phyloP scores from a whole-genome alignment of 2,329 filamentous ascomycete genomes.

The Aspergillus cejpii region DNA sequence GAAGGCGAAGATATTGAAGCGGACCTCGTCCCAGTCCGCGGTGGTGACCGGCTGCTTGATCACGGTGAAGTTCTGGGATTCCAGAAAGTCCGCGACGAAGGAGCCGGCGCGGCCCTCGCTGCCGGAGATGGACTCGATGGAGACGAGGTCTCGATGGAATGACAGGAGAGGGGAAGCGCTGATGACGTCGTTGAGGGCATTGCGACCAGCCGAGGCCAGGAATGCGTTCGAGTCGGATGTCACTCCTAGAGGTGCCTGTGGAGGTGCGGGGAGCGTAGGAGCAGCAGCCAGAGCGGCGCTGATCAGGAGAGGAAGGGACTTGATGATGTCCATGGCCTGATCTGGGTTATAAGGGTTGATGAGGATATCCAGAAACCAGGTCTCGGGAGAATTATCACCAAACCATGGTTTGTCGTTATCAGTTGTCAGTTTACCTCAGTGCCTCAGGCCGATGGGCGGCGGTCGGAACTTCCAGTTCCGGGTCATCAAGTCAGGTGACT shows the following conservation, averaged over 20 bases:
- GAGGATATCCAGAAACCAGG: too few species aligned
- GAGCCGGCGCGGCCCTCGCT: slow-evolving; percentile 62
- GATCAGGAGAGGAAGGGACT: too few species aligned
- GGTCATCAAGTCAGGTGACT: too few species aligned
- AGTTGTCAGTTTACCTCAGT: too few species aligned
- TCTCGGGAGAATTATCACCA: too few species aligned
- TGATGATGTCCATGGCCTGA: too few species aligned
- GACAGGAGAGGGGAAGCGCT: slow-evolving; percentile 52
- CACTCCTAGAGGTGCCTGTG: slow-evolving; percentile 14
- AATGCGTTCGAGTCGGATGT: slow-evolving; percentile 2
- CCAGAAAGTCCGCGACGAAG: slow-evolving; percentile 63
- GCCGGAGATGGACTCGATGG: slow-evolving; percentile 64
- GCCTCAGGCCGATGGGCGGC: too few species aligned
- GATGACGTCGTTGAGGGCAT: slow-evolving; percentile 33
- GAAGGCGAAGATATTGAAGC: slow-evolving; percentile 73
- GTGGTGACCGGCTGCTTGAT: slow-evolving; percentile 48
- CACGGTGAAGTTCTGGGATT: slow-evolving; percentile 54
- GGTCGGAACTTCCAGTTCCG: too few species aligned
- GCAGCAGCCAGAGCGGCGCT: slow-evolving; percentile 16
- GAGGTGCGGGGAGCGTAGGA: slow-evolving; percentile 27
- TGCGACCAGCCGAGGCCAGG: slow-evolving; percentile 3
- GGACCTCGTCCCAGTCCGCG: too few species aligned
- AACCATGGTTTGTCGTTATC: too few species aligned
- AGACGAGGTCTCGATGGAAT: slow-evolving; percentile 68
- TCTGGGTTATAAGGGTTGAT: too few species aligned